Evolutionary conservation across 2,329 filamentous ascomycete species (phyloP).

Genomic region (Claviceps pazoutovae): DNA sequence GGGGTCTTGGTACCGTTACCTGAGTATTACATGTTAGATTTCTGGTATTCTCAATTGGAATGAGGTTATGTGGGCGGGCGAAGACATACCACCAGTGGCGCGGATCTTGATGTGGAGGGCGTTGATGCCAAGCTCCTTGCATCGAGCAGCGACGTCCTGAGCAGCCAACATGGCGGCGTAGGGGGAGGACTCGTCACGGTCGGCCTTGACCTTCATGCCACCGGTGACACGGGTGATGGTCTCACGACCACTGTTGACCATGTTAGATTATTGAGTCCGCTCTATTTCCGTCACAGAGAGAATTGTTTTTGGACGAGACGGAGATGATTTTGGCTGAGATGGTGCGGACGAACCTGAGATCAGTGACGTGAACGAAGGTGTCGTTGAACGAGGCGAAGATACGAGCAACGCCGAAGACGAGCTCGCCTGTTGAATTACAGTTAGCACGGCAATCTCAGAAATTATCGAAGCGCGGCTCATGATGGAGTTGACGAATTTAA

Average conservation of each 20-base stretch:
- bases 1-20: conserved; percentile 99
- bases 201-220: conserved; percentile 99
- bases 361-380: conserved; percentile 96
- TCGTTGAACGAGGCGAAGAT: conserved; percentile 93
- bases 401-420: conserved; percentile 94
- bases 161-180: conserved; percentile 99
- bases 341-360: conserved; percentile 63
- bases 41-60: too few species aligned
- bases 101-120: conserved; percentile 99
- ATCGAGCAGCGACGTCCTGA: conserved; percentile 87
- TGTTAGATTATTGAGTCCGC: conserved; percentile 2
- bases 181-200: conserved; percentile 98
- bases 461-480: not conserved
- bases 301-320: too few species aligned
- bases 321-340: not conserved
- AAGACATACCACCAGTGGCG: conserved; percentile 77
- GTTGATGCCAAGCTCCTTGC: conserved; percentile 61
- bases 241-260: conserved; percentile 75
- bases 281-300: not conserved
- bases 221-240: conserved; percentile 99
- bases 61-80: not conserved
- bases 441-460: conserved; percentile 6
- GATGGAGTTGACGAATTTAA: not conserved
- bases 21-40: conserved; percentile 16
- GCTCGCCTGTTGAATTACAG: conserved; percentile 51